Conservation (phyloP, 2,329 filamentous ascomycete species). For the Neurospora crassa region DNA sequence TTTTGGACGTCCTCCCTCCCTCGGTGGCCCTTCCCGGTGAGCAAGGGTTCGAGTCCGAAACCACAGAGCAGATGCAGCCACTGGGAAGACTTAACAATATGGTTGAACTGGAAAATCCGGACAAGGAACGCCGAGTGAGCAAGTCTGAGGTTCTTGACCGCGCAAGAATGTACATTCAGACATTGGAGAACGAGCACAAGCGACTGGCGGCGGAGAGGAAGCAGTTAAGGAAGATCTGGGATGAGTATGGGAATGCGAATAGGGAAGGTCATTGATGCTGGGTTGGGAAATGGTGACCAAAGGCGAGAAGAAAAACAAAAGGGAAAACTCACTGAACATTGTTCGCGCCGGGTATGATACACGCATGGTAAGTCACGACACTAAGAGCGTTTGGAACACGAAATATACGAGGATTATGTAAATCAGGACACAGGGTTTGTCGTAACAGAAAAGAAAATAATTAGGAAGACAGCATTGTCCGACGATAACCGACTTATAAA, state of each 20-base stretch:
- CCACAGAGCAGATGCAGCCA: neutral
- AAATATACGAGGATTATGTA: neutral
- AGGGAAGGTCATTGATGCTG: neutral
- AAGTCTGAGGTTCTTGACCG: conserved; percentile 15
- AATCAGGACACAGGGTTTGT: neutral
- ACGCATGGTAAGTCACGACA: neutral
- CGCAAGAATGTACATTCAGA: conserved; percentile 10
- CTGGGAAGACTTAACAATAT: neutral
- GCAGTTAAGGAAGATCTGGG: conserved; percentile 9
- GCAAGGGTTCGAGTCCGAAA: neutral
- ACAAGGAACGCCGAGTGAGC: conserved; percentile 7
- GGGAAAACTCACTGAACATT: too few species aligned
- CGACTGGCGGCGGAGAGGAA: conserved; percentile 7
- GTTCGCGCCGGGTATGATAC: neutral
- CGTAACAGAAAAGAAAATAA: neutral
- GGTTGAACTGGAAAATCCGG: neutral
- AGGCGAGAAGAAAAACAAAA: too few species aligned
- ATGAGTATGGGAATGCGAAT: neutral
- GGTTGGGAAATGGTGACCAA: too few species aligned
- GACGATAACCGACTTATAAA: too few species aligned
- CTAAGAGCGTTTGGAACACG: neutral
- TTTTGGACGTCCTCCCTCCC: conserved; percentile 11
- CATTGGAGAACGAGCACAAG: conserved; percentile 9
- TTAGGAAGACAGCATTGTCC: neutral
- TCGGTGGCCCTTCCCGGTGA: neutral